Evolutionary conservation across 805 yeast genomes (phyloP).

Genomic region (Debaryomyces tyrocola): DNA sequence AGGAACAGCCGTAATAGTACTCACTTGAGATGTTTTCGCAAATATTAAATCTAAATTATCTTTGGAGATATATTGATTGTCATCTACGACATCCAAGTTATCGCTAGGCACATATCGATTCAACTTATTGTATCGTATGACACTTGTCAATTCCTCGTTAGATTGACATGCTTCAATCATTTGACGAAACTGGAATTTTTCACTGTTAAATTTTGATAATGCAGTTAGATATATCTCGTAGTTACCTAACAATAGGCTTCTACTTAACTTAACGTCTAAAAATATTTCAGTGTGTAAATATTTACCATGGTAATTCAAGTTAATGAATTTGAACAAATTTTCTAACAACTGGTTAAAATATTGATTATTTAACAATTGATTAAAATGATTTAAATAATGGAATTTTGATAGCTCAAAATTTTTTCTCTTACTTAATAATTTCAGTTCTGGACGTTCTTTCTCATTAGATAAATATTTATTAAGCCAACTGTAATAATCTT

Average conservation of each 20-base stretch:
- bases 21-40: conserved; percentile 7
- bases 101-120: conserved; percentile 7
- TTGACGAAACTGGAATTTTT: conserved; percentile 40
- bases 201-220: conserved; percentile 39
- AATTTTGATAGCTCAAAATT: conserved; percentile 44
- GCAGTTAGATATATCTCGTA: conserved; percentile 33
- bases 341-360: conserved; percentile 39
- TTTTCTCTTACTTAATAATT: conserved; percentile 33
- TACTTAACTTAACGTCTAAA: conserved; percentile 10
- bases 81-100: conserved; percentile 3
- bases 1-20: conserved; percentile 5
- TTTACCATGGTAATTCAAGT: conserved; percentile 13
- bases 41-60: conserved; percentile 33
- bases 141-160: conserved; percentile 38
- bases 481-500: conserved; percentile 44
- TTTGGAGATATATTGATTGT: conserved; percentile 18
- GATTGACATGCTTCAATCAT: conserved; percentile 39
- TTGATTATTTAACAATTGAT: conserved; percentile 37
- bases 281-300: conserved; percentile 11
- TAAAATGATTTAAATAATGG: conserved; percentile 46
- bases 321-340: conserved; percentile 34
- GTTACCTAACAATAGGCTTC: conserved; percentile 14
- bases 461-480: conserved; percentile 44
- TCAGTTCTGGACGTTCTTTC: conserved; percentile 43
- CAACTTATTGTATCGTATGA: conserved; percentile 28